phyloP scores from a whole-genome alignment of 176 grass and related monocot species.

The Carex pumila region DNA sequence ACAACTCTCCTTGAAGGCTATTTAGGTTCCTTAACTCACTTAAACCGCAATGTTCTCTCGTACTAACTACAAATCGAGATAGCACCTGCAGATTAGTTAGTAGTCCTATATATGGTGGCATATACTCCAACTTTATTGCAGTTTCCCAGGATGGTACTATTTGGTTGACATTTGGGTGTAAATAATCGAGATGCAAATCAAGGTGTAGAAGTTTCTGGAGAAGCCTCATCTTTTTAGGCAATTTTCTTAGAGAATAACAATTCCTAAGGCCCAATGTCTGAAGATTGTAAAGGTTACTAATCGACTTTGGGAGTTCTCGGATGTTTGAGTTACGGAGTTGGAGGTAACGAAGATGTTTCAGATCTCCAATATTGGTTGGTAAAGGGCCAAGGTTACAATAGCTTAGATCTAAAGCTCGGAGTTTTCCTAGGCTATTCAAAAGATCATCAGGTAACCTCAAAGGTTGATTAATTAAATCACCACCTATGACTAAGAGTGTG shows the following conservation, averaged over 20 bases:
- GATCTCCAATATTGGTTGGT: slow-evolving; percentile 28
- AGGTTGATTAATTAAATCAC: not conserved
- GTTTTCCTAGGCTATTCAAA: slow-evolving; percentile 4
- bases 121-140: not conserved
- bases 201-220: slow-evolving; percentile 35
- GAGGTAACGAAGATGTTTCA: slow-evolving; percentile 47
- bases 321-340: slow-evolving; percentile 36
- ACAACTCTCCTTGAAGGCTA: slow-evolving; percentile 23
- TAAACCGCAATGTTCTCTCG: not conserved
- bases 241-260: slow-evolving; percentile 34
- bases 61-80: slow-evolving; percentile 29
- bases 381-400: slow-evolving; percentile 5
- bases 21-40: slow-evolving; percentile 26
- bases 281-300: slow-evolving; percentile 35
- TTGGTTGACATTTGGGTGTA: not conserved
- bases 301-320: not conserved
- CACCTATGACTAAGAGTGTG: slow-evolving; percentile 30
- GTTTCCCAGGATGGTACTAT: not conserved
- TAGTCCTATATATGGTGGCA: slow-evolving; percentile 29
- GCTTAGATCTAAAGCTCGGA: slow-evolving; percentile 38
- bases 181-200: slow-evolving; percentile 38
- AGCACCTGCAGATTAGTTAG: slow-evolving; percentile 33
- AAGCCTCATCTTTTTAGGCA: slow-evolving; percentile 13
- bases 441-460: slow-evolving; percentile 13
- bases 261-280: slow-evolving; percentile 43